These are phyloP conservation scores for Microcyclospora pomicola DNA, from an alignment of 2,329 filamentous ascomycete species.

Conservation along the genomic window DNA sequence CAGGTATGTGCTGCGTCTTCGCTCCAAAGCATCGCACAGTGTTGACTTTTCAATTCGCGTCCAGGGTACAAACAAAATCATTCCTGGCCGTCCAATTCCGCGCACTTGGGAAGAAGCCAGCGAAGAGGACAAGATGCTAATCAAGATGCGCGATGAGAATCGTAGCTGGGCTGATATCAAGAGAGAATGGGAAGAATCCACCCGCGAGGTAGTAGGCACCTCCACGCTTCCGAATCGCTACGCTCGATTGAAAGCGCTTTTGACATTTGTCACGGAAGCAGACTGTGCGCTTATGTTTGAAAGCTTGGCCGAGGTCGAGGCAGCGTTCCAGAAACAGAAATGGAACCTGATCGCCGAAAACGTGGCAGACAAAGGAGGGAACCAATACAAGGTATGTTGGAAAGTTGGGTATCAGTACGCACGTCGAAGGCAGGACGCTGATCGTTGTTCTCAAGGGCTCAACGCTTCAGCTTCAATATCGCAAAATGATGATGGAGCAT, in stretches of 20 bases:
- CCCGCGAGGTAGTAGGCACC: slow-evolving; percentile 20
- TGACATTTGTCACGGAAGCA: slow-evolving; percentile 23
- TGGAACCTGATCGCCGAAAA: slow-evolving; percentile 25
- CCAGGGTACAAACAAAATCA: too few relatives aligned
- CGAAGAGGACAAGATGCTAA: slow-evolving; percentile 15
- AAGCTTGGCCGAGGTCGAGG: slow-evolving; percentile 27
- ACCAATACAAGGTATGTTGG: slow-evolving; percentile 15
- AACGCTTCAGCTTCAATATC: slow-evolving; percentile 27
- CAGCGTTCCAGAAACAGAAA: slow-evolving; percentile 26
- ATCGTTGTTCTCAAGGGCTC: slow-evolving; percentile 8
- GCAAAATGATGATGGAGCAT: slow-evolving; percentile 23
- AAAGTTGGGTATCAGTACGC: background rate
- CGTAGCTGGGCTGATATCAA: slow-evolving; percentile 17
- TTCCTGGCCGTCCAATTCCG: slow-evolving; percentile 4
- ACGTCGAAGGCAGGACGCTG: slow-evolving; percentile 1
- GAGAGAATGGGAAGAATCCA: slow-evolving; percentile 15
- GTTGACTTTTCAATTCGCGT: too few relatives aligned
- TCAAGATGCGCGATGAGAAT: slow-evolving; percentile 16
- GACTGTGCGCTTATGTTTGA: slow-evolving; percentile 23
- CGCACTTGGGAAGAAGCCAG: slow-evolving; percentile 16
- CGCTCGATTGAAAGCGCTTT: slow-evolving; percentile 26
- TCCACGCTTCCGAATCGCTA: slow-evolving; percentile 28
- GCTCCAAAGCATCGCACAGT: too few relatives aligned
- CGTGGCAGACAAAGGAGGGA: slow-evolving; percentile 20
- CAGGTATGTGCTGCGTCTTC: too few relatives aligned